These are phyloP conservation scores for Boletus reticulatus DNA, from an alignment of 768 basidiomycete species.

Conservation along the genomic window DNA sequence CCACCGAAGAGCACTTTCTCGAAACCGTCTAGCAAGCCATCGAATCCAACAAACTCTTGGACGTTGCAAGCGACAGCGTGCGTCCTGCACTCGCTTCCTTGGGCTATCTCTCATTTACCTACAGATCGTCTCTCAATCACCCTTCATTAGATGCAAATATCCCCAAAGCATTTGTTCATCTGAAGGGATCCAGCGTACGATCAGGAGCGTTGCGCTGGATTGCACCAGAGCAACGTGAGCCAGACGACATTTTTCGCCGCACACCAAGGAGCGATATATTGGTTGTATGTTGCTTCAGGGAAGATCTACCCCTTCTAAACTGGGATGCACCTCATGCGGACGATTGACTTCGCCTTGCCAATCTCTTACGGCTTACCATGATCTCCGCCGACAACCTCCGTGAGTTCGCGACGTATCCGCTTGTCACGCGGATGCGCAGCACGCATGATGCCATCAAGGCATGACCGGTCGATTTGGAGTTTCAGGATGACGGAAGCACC, in stretches of 20 bases:
- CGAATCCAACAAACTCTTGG: too few relatives aligned
- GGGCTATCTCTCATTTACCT: too few relatives aligned
- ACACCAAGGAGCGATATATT: constrained; percentile 13
- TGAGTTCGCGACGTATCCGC: constrained; percentile 56
- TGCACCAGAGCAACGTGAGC: neutral
- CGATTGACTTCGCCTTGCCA: constrained; percentile 46
- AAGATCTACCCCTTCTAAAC: constrained; percentile 39
- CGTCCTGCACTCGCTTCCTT: too few relatives aligned
- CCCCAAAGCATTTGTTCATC: too few relatives aligned
- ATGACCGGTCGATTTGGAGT: constrained; percentile 59
- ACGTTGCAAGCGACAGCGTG: too few relatives aligned
- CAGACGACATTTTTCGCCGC: neutral
- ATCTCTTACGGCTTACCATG: constrained; percentile 31
- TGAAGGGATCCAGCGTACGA: too few relatives aligned
- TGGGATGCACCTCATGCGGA: too few relatives aligned
- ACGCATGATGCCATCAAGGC: constrained; percentile 51
- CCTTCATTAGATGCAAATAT: too few relatives aligned
- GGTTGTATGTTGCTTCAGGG: constrained; percentile 28
- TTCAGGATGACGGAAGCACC: constrained; percentile 30
- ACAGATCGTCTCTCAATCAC: too few relatives aligned
- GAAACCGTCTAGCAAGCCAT: too few relatives aligned
- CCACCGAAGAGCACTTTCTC: too few relatives aligned
- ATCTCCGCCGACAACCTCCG: constrained; percentile 46
- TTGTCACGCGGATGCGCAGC: constrained; percentile 53
- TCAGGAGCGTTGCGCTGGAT: neutral